phyloP scores from a whole-genome alignment of 2,329 filamentous ascomycete genomes.

The Sarocladium strictum region DNA sequence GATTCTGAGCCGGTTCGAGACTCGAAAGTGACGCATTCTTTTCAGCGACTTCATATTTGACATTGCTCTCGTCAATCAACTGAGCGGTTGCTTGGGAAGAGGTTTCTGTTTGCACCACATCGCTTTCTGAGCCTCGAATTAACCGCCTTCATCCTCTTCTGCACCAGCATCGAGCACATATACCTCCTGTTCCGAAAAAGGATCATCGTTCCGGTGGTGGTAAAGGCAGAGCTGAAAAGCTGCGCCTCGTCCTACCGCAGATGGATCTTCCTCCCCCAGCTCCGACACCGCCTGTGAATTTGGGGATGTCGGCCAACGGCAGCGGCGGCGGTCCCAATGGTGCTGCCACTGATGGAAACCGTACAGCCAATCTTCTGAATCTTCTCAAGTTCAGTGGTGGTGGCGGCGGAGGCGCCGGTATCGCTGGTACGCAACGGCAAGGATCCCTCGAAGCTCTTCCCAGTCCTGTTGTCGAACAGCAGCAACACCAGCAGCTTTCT shows the following conservation, averaged over 20 bases:
- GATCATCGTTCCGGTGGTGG: neutral
- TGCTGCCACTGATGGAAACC: slow-evolving; percentile 31
- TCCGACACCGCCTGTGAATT: slow-evolving; percentile 40
- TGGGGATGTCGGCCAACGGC: slow-evolving; percentile 14
- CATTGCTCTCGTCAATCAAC: neutral
- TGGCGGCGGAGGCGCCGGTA: slow-evolving; percentile 25
- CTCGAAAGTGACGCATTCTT: neutral
- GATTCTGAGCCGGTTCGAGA: slow-evolving; percentile 1
- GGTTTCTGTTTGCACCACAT: neutral
- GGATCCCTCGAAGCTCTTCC: slow-evolving; percentile 16
- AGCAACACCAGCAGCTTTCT: slow-evolving; percentile 14
- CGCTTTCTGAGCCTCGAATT: neutral
- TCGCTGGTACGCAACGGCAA: slow-evolving; percentile 29
- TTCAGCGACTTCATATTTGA: neutral
- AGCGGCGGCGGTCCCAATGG: slow-evolving; percentile 19
- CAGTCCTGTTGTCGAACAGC: slow-evolving; percentile 15
- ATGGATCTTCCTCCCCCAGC: slow-evolving; percentile 42
- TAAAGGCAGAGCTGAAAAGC: slow-evolving; percentile 7
- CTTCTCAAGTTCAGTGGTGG: slow-evolving; percentile 54
- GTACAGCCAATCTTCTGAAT: slow-evolving; percentile 51
- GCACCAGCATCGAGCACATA: neutral
- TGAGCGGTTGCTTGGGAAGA: neutral
- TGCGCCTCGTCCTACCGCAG: slow-evolving; percentile 6
- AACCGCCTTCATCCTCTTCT: neutral
- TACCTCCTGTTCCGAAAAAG: neutral